Conservation (phyloP, 768 basidiomycete genomes). For the Stropharia rugosoannulata region DNA sequence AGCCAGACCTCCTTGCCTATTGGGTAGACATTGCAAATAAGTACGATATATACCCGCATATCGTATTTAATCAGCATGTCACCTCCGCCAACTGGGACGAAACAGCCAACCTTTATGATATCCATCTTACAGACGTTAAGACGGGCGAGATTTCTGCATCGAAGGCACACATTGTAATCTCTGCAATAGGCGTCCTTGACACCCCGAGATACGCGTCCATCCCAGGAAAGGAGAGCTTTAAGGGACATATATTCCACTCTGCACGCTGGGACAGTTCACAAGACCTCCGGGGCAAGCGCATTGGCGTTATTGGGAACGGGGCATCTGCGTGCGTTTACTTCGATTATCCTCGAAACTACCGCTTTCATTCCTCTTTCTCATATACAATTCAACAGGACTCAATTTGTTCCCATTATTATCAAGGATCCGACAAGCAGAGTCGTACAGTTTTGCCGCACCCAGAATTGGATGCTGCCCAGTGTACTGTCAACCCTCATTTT, state of each 20-base stretch:
- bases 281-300: conserved; percentile 41
- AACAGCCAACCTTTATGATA: conserved; percentile 31
- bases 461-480: conserved; percentile 47
- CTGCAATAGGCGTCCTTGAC: conserved; percentile 48
- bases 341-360: conserved; percentile 1
- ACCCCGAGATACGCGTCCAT: conserved; percentile 37
- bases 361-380: not conserved
- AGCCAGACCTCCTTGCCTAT: conserved; percentile 42
- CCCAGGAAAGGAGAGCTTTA: conserved; percentile 37
- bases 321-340: conserved; percentile 44
- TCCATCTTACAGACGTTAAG: conserved; percentile 30
- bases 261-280: conserved; percentile 44
- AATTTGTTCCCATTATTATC: conserved; percentile 47
- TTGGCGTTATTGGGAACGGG: conserved; percentile 62
- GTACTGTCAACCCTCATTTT: conserved; percentile 25
- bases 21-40: conserved; percentile 40
- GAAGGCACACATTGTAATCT: conserved; percentile 47
- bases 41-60: conserved; percentile 37
- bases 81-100: conserved; percentile 45
- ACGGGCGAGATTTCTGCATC: conserved; percentile 26
- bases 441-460: conserved; percentile 49
- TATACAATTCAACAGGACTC: conserved; percentile 34
- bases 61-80: conserved; percentile 44
- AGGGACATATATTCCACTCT: conserved; percentile 53
- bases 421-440: conserved; percentile 38